These are phyloP conservation scores for Trichoderma atroviride DNA, from an alignment of 2,329 filamentous ascomycete genomes.

Conservation along the genomic window DNA sequence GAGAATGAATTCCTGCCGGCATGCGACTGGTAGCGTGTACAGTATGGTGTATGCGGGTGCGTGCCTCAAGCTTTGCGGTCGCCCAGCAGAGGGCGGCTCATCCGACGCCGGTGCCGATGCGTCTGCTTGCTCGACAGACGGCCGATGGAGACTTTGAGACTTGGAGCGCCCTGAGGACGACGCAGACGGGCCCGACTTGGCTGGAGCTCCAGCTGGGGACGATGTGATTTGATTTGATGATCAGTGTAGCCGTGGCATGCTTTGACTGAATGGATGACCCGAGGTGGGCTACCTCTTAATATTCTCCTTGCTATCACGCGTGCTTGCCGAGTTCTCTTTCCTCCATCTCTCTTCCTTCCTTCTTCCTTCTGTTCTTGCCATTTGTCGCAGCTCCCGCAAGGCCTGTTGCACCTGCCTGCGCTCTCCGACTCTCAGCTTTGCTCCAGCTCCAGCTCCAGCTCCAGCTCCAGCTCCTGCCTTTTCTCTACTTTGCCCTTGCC, in stretches of 20 bases:
- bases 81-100: slow-evolving; percentile 16
- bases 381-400: not conserved
- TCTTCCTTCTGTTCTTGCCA: not conserved
- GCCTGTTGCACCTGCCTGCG: not conserved
- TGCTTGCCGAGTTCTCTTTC: slow-evolving; percentile 6
- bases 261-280: not conserved
- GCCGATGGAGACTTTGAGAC: not conserved
- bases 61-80: not conserved
- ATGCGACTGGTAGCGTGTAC: not conserved
- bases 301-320: slow-evolving; percentile 1
- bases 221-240: slow-evolving; percentile 16
- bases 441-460: not conserved
- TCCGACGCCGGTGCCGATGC: slow-evolving; percentile 18
- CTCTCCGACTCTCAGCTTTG: not conserved
- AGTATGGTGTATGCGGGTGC: not conserved
- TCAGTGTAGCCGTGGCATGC: not conserved
- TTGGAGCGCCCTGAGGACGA: slow-evolving; percentile 1
- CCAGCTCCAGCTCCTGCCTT: not conserved
- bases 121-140: slow-evolving; percentile 5
- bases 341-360: not conserved
- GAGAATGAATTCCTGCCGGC: not conserved
- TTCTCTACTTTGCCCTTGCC: not conserved
- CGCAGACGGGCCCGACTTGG: not conserved
- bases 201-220: slow-evolving; percentile 1
- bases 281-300: not conserved